A percentile compares a stretch with the other conserved stretches of the same genome.
Evolutionary conservation across 345 rosid species (phyloP).

Genomic region (Citrus maxima): DNA sequence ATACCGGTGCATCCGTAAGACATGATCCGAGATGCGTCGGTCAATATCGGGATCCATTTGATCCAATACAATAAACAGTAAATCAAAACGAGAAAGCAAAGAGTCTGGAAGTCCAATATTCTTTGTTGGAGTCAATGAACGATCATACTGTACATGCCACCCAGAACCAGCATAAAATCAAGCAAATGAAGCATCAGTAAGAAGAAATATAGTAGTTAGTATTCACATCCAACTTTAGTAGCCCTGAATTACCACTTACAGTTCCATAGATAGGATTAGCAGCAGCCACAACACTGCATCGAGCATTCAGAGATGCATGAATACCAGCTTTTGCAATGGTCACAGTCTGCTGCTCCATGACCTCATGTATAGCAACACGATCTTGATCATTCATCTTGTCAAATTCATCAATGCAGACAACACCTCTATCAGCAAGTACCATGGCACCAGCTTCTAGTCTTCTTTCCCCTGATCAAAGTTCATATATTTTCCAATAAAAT

Average conservation of each 20-base stretch:
- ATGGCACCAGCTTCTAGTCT: slow-evolving; percentile 99
- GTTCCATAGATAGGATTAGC: slow-evolving; percentile 99
- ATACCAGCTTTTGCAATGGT: slow-evolving; percentile 99
- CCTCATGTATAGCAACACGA: slow-evolving; percentile 99
- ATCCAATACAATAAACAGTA: slow-evolving; percentile 92
- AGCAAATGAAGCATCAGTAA: background rate
- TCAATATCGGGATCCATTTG: slow-evolving; percentile 99
- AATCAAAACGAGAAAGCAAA: slow-evolving; percentile 95
- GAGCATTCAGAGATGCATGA: slow-evolving; percentile 95
- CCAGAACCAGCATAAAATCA: slow-evolving; percentile 11
- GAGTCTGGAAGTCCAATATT: slow-evolving; percentile 99
- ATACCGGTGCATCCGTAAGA: slow-evolving; percentile 93
- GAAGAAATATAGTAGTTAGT: background rate
- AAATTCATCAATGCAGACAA: slow-evolving; percentile 96
- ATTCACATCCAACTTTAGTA: background rate
- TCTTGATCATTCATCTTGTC: slow-evolving; percentile 99
- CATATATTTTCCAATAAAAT: background rate
- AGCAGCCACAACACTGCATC: slow-evolving; percentile 98
- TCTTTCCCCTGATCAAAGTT: slow-evolving; percentile 74
- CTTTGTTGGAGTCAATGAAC: slow-evolving; percentile 96
- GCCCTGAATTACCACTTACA: slow-evolving; percentile 43
- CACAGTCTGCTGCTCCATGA: slow-evolving; percentile 99
- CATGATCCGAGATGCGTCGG: slow-evolving; percentile 86
- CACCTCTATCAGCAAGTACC: slow-evolving; percentile 99
- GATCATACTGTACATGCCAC: slow-evolving; percentile 73